A percentile compares a stretch with the other conserved stretches of the same genome.
These are phyloP conservation scores for Cyberlindnera sargentensis DNA, from an alignment of 805 yeast genomes.

Conservation along the genomic window DNA sequence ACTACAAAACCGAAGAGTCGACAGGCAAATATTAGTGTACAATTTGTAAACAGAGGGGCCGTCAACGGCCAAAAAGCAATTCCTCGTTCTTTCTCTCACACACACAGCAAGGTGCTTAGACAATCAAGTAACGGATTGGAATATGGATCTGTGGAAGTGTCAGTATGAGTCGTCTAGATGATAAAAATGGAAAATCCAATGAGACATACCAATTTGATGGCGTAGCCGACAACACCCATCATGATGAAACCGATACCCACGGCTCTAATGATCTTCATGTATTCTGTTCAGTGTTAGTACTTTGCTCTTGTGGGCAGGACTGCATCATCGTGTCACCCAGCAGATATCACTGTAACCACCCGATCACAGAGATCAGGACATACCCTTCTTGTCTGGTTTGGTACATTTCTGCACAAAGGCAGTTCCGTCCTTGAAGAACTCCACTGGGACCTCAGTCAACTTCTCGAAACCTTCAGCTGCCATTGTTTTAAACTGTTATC, in stretches of 20 bases:
- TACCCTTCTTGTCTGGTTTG: constrained; percentile 81
- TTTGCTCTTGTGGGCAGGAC: not conserved
- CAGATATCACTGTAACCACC: no score
- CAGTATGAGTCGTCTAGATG: not conserved
- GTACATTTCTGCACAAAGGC: constrained; percentile 87
- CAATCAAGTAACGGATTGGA: constrained; percentile 94
- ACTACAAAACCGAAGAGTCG: no score
- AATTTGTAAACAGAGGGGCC: not conserved
- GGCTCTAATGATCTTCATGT: constrained; percentile 81
- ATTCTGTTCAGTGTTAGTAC: constrained; percentile 41
- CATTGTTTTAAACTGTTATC: constrained; percentile 11
- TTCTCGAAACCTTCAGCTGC: constrained; percentile 64
- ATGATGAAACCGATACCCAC: constrained; percentile 95
- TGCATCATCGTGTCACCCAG: no score
- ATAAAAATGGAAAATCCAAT: not conserved
- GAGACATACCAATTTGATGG: constrained; percentile 62
- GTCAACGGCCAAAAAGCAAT: not conserved
- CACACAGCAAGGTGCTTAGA: constrained; percentile 33
- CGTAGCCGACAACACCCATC: constrained; percentile 97
- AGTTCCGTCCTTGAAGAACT: constrained; percentile 85
- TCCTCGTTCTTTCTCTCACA: not conserved
- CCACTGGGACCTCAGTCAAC: constrained; percentile 79
- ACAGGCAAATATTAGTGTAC: not conserved
- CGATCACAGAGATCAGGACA: constrained; percentile 19
- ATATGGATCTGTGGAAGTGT: constrained; percentile 51